Conservation (phyloP, 2,329 filamentous ascomycete species). For the Apiospora rasikravindrae region DNA sequence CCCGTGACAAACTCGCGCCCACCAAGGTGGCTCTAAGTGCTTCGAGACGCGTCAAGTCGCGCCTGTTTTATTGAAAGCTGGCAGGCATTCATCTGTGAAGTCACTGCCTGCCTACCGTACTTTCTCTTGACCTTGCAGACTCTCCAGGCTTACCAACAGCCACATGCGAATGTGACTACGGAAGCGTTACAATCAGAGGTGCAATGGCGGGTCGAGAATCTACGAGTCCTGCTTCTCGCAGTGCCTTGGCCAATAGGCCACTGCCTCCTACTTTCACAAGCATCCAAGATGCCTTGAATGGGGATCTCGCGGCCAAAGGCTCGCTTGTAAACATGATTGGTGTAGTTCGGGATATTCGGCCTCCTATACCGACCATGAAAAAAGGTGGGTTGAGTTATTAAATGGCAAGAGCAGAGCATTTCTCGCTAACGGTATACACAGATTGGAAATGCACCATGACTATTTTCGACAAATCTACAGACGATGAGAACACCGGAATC, state of each 20-base stretch:
- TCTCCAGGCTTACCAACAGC: not conserved
- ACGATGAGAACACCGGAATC: constrained; percentile 48
- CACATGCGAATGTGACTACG: not conserved
- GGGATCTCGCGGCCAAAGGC: constrained; percentile 33
- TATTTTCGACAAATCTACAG: constrained; percentile 63
- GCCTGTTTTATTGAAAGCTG: not conserved
- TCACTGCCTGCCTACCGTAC: not conserved
- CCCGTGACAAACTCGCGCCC: constrained; percentile 12
- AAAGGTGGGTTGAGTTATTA: constrained; percentile 48
- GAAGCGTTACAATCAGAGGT: not conserved
- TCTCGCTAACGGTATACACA: constrained; percentile 33
- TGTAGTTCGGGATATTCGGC: constrained; percentile 68
- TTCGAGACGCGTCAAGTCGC: constrained; percentile 2
- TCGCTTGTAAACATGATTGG: constrained; percentile 67
- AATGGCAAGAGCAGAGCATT: not conserved
- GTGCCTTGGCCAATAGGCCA: constrained; percentile 25
- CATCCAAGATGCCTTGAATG: constrained; percentile 51
- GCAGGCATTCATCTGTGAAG: not conserved
- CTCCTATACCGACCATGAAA: constrained; percentile 55
- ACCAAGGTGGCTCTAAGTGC: constrained; percentile 1
- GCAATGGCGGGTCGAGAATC: not conserved
- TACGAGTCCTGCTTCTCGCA: not conserved
- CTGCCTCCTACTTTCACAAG: constrained; percentile 40
- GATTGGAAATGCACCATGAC: constrained; percentile 66
- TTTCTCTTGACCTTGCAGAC: not conserved